Percentiles rank a stretch among this genome's conserved stretches.
Evolutionary conservation across 2,329 filamentous ascomycete genomes (phyloP).

Genomic region (Colletotrichum sp.): DNA sequence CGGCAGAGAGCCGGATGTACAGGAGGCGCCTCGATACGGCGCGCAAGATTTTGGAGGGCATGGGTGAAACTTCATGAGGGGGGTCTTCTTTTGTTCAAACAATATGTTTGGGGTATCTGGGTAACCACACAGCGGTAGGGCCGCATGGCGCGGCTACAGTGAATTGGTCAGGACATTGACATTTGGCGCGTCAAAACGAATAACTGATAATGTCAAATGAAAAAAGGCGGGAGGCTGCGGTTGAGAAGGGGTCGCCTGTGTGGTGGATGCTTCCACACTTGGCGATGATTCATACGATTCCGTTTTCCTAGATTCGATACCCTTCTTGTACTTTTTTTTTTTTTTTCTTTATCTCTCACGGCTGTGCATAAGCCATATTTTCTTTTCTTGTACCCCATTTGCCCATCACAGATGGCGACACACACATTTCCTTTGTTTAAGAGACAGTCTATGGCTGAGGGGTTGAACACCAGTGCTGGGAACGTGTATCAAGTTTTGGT

Average conservation of each 20-base stretch:
- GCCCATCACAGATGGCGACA: background rate
- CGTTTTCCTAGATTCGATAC: slow-evolving; percentile 29
- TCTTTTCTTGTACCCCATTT: slow-evolving; percentile 7
- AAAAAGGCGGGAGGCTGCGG: background rate
- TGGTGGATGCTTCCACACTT: background rate
- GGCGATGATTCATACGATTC: slow-evolving; percentile 20
- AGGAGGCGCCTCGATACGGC: slow-evolving; percentile 78
- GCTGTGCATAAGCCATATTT: background rate
- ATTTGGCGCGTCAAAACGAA: slow-evolving; percentile 5
- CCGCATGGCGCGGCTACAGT: background rate
- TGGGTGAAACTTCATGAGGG: slow-evolving; percentile 44
- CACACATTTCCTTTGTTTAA: background rate
- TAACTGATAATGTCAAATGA: slow-evolving; percentile 21
- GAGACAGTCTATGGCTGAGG: background rate
- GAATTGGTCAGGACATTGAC: background rate
- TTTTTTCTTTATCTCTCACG: background rate
- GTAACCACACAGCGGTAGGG: background rate
- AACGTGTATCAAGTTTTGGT: background rate
- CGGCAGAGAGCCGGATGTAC: slow-evolving; percentile 67
- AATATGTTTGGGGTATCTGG: background rate
- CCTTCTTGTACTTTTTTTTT: slow-evolving; percentile 24
- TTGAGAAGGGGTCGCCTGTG: background rate
- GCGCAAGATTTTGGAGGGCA: slow-evolving; percentile 73
- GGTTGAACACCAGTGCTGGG: background rate
- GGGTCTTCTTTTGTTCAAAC: slow-evolving; percentile 5